phyloP scores from a whole-genome alignment of 2,329 filamentous ascomycete species.

The Paraphoma sp. region DNA sequence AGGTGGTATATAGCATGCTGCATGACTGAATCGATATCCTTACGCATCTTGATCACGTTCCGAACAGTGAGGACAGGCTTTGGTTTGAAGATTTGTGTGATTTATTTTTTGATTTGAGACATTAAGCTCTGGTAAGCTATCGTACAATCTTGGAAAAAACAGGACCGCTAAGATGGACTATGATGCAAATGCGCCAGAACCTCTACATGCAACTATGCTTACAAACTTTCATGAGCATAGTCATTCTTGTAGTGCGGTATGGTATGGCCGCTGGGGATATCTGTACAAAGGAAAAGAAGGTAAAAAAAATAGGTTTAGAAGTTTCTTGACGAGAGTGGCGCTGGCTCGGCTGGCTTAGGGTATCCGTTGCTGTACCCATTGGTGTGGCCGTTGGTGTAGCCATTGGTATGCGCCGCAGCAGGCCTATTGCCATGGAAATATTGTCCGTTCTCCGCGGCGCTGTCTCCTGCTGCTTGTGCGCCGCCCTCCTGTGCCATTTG shows the following conservation, averaged over 20 bases:
- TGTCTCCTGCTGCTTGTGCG: slow-evolving; percentile 22
- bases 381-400: slow-evolving; percentile 14
- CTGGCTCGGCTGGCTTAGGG: slow-evolving; percentile 24
- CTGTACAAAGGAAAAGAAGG: slow-evolving; percentile 10
- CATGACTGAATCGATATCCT: slow-evolving; percentile 45
- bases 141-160: neutral
- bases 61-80: neutral
- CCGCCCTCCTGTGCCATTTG: slow-evolving; percentile 35
- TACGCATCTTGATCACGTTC: slow-evolving; percentile 6
- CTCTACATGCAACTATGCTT: neutral
- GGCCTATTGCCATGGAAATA: slow-evolving; percentile 35
- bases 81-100: neutral
- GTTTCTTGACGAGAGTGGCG: slow-evolving; percentile 33
- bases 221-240: neutral
- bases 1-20: slow-evolving; percentile 50
- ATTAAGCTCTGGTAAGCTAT: neutral
- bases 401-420: slow-evolving; percentile 18
- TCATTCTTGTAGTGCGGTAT: neutral
- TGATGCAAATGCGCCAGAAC: neutral
- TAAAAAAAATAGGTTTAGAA: slow-evolving; percentile 25
- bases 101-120: neutral
- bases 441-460: slow-evolving; percentile 30
- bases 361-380: slow-evolving; percentile 21
- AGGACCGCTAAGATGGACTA: neutral
- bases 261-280: neutral